Evolutionary conservation across 177 flowering plant species (phyloP).

Genomic region (Tripterygium wilfordii): DNA sequence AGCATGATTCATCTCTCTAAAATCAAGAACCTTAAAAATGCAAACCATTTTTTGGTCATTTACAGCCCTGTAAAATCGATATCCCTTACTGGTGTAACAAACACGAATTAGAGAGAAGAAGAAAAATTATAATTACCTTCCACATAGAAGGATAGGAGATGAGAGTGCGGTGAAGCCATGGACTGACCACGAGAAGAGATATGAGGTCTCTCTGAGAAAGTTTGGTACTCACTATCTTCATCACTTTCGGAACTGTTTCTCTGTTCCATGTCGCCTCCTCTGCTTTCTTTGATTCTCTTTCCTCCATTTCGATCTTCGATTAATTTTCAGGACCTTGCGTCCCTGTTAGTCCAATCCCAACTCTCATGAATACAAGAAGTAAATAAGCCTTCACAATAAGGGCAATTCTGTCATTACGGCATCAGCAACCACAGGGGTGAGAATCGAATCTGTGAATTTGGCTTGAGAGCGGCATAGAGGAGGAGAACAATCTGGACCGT

Average conservation of each 20-base stretch:
- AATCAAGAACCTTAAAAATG: constrained; percentile 52
- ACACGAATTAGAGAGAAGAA: background rate
- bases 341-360: too few relatives aligned
- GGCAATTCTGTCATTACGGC: too few relatives aligned
- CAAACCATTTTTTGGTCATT: too few relatives aligned
- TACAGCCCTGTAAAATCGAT: too few relatives aligned
- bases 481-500: too few relatives aligned
- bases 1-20: constrained; percentile 71
- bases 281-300: constrained; percentile 3
- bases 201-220: constrained; percentile 65
- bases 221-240: constrained; percentile 49
- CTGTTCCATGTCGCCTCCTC: constrained; percentile 36
- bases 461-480: too few relatives aligned
- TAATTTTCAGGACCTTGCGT: too few relatives aligned
- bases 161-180: constrained; percentile 62
- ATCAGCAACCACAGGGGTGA: too few relatives aligned
- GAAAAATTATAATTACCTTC: constrained; percentile 35
- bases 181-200: constrained; percentile 59
- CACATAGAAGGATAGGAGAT: constrained; percentile 60
- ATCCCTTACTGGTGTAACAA: background rate
- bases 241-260: constrained; percentile 50
- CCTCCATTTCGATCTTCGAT: constrained; percentile 4
- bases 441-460: too few relatives aligned
- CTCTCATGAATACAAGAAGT: too few relatives aligned
- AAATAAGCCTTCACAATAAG: too few relatives aligned